Conservation (phyloP, 352 stramenopile species). For the Pythium aquatile region DNA sequence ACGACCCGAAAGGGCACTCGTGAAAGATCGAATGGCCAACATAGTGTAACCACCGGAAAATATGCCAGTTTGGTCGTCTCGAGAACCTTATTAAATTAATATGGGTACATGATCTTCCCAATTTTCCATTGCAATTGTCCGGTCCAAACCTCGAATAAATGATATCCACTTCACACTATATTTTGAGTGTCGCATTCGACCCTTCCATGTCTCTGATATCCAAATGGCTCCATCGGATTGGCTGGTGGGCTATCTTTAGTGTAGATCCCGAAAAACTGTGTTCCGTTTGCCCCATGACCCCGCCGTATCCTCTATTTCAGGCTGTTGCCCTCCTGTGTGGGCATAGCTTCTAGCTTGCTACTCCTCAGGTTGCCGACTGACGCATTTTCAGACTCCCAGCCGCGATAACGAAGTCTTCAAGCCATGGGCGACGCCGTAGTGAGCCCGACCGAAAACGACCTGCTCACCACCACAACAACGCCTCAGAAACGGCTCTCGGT, state of each 20-base stretch:
- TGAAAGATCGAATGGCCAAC: too few relatives aligned
- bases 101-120: too few relatives aligned
- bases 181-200: too few relatives aligned
- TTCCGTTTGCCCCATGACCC: background rate
- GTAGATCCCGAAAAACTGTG: background rate
- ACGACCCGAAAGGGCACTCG: background rate
- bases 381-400: background rate
- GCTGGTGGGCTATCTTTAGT: background rate
- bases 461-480: background rate
- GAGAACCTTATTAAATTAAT: too few relatives aligned
- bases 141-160: too few relatives aligned
- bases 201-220: too few relatives aligned
- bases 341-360: too few relatives aligned
- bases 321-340: background rate
- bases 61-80: too few relatives aligned
- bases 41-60: too few relatives aligned
- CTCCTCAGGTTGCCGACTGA: background rate
- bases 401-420: background rate
- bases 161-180: too few relatives aligned
- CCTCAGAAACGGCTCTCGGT: conserved; percentile 1
- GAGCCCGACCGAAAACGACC: background rate
- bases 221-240: too few relatives aligned
- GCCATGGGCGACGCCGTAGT: conserved; percentile 3
- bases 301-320: background rate
- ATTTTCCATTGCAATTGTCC: too few relatives aligned